Evolutionary conservation across 148 eudicot species (phyloP).

Genomic region (Vaccinium corymbosum): DNA sequence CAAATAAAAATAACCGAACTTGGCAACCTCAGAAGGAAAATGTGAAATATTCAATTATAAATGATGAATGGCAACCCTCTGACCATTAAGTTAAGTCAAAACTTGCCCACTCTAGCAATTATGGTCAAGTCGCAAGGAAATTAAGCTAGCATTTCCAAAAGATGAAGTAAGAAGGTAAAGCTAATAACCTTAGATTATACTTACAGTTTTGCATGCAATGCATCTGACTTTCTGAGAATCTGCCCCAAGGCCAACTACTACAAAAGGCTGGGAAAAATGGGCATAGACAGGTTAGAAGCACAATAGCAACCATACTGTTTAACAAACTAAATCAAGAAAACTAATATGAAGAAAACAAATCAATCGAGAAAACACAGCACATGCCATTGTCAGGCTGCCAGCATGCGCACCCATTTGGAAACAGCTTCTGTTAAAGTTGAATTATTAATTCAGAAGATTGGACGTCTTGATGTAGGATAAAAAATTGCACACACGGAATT

Average conservation of each 20-base stretch:
- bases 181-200: conserved; percentile 18
- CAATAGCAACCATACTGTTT: conserved; percentile 6
- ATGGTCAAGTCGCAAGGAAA: conserved; percentile 4
- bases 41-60: not conserved
- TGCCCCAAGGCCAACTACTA: conserved; percentile 78
- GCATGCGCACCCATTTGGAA: not conserved
- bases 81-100: conserved; percentile 5
- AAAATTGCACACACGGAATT: not conserved
- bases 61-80: conserved; percentile 1
- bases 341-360: not conserved
- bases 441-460: not conserved
- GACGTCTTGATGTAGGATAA: not conserved
- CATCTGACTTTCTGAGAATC: conserved; percentile 69
- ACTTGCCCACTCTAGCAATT: not conserved
- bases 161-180: not conserved
- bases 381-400: not conserved
- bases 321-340: conserved; percentile 3
- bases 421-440: not conserved
- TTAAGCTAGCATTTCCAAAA: not conserved
- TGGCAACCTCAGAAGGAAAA: not conserved
- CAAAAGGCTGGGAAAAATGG: conserved; percentile 59
- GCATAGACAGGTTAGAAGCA: conserved; percentile 4
- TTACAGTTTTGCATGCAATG: conserved; percentile 79
- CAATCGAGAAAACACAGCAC: not conserved
- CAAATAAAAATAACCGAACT: not conserved